A percentile compares a stretch with the other conserved stretches of the same genome.
These are phyloP conservation scores for Aspergillus fumigatus DNA, from an alignment of 2,329 filamentous ascomycete species.

Conservation along the genomic window DNA sequence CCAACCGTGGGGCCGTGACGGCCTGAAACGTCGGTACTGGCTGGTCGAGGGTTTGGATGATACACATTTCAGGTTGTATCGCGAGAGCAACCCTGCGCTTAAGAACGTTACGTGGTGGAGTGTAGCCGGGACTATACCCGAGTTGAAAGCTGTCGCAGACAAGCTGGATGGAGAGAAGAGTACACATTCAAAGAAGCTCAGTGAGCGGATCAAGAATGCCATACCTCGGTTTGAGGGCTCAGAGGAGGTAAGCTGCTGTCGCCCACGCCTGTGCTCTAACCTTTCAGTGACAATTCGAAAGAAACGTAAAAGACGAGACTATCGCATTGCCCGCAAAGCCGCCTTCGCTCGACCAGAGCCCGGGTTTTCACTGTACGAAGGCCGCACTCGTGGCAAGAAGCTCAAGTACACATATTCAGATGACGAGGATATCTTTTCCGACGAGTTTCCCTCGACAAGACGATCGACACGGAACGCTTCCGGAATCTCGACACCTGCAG, in stretches of 20 bases:
- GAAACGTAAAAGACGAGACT: slow-evolving; percentile 92
- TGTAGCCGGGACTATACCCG: slow-evolving; percentile 84
- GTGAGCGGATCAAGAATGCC: slow-evolving; percentile 70
- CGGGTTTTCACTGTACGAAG: slow-evolving; percentile 91
- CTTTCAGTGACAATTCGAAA: slow-evolving; percentile 33
- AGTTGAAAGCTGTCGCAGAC: slow-evolving; percentile 68
- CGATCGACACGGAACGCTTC: slow-evolving; percentile 62
- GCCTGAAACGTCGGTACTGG: slow-evolving; percentile 88
- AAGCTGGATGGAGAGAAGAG: slow-evolving; percentile 77
- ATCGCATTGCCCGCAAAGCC: slow-evolving; percentile 78
- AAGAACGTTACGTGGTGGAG: slow-evolving; percentile 85
- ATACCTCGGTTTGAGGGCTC: slow-evolving; percentile 89
- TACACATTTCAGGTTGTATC: slow-evolving; percentile 87
- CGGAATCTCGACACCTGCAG: slow-evolving; percentile 66
- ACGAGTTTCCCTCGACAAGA: slow-evolving; percentile 61
- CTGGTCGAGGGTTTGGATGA: slow-evolving; percentile 91
- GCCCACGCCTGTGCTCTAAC: not conserved
- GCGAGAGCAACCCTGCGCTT: slow-evolving; percentile 80
- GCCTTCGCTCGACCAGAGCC: slow-evolving; percentile 83
- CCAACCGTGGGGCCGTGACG: slow-evolving; percentile 85
- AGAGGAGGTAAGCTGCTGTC: slow-evolving; percentile 63
- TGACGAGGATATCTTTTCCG: slow-evolving; percentile 67
- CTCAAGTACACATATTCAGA: slow-evolving; percentile 96
- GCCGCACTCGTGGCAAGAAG: slow-evolving; percentile 90
- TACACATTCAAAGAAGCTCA: slow-evolving; percentile 72